Conservation (phyloP, 805 yeast genomes). For the Candida sithepensis region DNA sequence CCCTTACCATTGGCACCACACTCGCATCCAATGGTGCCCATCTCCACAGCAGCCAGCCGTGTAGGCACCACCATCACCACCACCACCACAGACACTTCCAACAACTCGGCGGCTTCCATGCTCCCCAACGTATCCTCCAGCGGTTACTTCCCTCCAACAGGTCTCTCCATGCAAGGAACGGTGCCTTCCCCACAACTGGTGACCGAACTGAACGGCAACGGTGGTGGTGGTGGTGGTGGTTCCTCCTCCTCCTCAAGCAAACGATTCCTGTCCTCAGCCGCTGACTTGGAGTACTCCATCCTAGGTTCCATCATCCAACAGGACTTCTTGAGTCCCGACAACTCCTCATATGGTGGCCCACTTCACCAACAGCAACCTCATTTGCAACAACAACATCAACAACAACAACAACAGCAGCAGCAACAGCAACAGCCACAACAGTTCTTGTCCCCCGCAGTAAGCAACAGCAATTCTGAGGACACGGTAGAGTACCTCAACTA, state of each 20-base stretch:
- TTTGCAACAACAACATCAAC: not conserved
- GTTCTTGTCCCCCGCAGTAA: conserved; percentile 33
- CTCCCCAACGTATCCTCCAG: too few species aligned
- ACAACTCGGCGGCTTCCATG: too few species aligned
- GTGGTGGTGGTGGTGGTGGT: not conserved
- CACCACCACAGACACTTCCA: not conserved
- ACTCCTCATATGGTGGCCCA: not conserved
- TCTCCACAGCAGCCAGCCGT: not conserved
- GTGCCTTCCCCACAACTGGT: not conserved
- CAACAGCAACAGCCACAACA: conserved; percentile 10
- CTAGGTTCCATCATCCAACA: conserved; percentile 62
- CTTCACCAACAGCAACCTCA: too few species aligned
- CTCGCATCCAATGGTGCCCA: not conserved
- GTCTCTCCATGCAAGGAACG: not conserved
- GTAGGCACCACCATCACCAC: too few species aligned
- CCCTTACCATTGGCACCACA: not conserved
- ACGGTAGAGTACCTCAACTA: conserved; percentile 21
- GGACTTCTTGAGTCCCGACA: conserved; percentile 28
- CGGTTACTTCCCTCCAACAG: not conserved
- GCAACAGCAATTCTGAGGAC: conserved; percentile 32
- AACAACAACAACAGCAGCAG: not conserved
- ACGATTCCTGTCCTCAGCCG: conserved; percentile 63
- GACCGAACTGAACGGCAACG: not conserved
- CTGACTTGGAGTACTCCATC: conserved; percentile 68
- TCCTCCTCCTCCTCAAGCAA: conserved; percentile 1